Evolutionary conservation across 345 rosid genomes (phyloP).

Genomic region (Capsella bursapastoris): DNA sequence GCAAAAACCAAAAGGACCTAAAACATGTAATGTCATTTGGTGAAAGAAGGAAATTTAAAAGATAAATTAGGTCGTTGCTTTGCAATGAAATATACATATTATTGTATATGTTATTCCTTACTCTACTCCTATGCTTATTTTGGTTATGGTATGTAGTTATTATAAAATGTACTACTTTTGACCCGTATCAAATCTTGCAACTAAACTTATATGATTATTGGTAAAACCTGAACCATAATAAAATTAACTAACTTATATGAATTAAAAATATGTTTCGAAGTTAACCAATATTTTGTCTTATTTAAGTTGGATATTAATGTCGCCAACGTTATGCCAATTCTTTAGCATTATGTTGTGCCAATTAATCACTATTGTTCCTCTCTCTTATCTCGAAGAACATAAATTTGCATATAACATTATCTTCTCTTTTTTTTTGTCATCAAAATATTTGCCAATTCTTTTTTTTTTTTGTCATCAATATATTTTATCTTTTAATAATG

Average conservation of each 20-base stretch:
- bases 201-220: not conserved
- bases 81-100: not conserved
- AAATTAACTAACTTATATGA: not conserved
- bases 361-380: constrained; percentile 29
- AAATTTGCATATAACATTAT: constrained; percentile 3
- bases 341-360: constrained; percentile 2
- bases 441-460: too few species aligned
- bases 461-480: not conserved
- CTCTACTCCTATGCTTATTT: not conserved
- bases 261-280: constrained; percentile 9
- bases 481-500: not conserved
- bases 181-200: not conserved
- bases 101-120: not conserved
- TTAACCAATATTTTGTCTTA: constrained; percentile 19
- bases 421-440: not conserved
- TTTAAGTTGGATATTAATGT: constrained; percentile 27
- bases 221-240: not conserved
- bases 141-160: not conserved
- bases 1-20: not conserved
- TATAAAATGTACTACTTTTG: not conserved
- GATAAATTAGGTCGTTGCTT: constrained; percentile 4
- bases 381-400: constrained; percentile 22
- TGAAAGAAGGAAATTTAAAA: not conserved
- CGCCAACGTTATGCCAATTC: not conserved
- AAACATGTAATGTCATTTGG: not conserved